Conservation (phyloP, 2,329 filamentous ascomycete genomes). For the Xylaria polymorpha region DNA sequence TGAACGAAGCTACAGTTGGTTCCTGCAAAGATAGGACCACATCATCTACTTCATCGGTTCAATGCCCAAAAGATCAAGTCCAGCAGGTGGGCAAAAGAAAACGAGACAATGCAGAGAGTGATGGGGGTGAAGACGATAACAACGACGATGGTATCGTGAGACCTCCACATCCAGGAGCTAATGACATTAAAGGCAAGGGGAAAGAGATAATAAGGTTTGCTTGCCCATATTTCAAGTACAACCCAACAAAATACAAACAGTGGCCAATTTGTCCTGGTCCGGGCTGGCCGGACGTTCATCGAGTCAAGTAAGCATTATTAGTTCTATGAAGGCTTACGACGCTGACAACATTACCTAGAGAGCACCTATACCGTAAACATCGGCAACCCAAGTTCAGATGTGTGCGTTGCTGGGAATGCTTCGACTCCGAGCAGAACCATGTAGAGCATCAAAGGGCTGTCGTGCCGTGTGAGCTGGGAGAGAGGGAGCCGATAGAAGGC, state of each 20-base stretch:
- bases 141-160: background rate
- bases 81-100: conserved; percentile 19
- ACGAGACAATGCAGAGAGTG: background rate
- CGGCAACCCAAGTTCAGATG: conserved; percentile 31
- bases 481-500: conserved; percentile 26
- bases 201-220: conserved; percentile 22
- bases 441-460: conserved; percentile 27
- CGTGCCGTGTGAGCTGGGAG: conserved; percentile 20
- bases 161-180: background rate
- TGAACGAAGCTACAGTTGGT: background rate
- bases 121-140: background rate
- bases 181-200: conserved; percentile 19
- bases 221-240: conserved; percentile 37
- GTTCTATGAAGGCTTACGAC: background rate
- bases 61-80: background rate
- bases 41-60: background rate
- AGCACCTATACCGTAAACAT: conserved; percentile 36
- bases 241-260: conserved; percentile 30
- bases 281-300: conserved; percentile 32
- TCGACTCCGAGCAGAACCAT: conserved; percentile 29
- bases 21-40: background rate
- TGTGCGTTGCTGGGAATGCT: conserved; percentile 31
- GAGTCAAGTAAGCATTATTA: conserved; percentile 32
- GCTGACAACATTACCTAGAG: conserved; percentile 14
- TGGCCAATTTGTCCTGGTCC: conserved; percentile 33